These are phyloP conservation scores for Neurospora sp. DNA, from an alignment of 2,329 filamentous ascomycete genomes.

Conservation along the genomic window DNA sequence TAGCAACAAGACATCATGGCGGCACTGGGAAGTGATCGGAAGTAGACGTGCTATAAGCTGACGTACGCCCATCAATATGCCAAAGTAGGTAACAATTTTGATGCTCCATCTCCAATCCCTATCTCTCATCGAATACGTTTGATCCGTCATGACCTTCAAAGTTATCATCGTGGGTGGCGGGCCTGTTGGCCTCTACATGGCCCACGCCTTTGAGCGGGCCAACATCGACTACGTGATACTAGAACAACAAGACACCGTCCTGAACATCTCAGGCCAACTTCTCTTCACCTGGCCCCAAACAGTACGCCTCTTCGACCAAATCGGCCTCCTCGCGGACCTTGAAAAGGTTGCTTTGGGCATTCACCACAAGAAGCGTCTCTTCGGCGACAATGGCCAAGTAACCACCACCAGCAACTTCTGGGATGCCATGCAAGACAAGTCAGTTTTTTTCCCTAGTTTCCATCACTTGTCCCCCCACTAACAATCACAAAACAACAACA, in stretches of 20 bases:
- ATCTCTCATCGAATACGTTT: background rate
- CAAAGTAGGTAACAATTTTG: too few relatives aligned
- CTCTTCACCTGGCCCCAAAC: conserved; percentile 22
- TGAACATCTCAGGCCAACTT: conserved; percentile 23
- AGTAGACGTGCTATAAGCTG: background rate
- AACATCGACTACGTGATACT: conserved; percentile 30
- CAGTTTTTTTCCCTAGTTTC: too few relatives aligned
- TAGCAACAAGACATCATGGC: background rate
- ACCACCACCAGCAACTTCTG: conserved; percentile 19
- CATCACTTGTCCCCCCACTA: too few relatives aligned
- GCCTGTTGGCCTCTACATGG: conserved; percentile 21
- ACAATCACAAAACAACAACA: too few relatives aligned
- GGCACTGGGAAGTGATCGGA: background rate
- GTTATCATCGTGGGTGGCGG: conserved; percentile 23
- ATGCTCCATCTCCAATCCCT: background rate
- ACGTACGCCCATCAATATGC: background rate
- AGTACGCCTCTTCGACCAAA: conserved; percentile 24
- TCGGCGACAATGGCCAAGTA: conserved; percentile 20
- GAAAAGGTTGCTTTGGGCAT: conserved; percentile 16
- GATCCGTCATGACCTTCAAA: conserved; percentile 9
- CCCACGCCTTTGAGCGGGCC: conserved; percentile 21
- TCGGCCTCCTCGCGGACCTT: conserved; percentile 21
- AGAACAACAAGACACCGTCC: conserved; percentile 21
- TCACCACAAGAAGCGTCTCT: conserved; percentile 10
- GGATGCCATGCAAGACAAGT: conserved; percentile 18